Base-by-base conservation (phyloP, 1,284 basidiomycete genomes). In the Malassezia nana region DNA sequence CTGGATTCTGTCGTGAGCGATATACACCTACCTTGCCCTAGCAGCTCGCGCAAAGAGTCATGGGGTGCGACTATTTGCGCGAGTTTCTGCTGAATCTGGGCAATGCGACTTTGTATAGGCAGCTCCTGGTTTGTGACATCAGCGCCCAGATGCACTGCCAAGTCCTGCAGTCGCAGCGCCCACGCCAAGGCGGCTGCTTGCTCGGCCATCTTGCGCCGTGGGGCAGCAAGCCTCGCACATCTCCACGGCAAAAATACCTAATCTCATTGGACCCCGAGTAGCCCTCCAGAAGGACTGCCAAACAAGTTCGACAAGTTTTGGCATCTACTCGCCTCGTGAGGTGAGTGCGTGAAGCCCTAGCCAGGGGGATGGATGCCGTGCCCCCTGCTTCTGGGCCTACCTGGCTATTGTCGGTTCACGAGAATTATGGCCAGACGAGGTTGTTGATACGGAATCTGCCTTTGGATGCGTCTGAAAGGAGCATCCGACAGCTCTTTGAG, bases 381-480 rank as follows among this genome's bases (percentile, higher is more conserved):
- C 25, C 45, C 39, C 29, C 31, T 46, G 18, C 13, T n/a, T 26
- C 31, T 16, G 22, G 16, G 16, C 26, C 16, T 29, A 30, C 16
- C 24, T 22, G 15, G 20, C 20, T 18, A 25, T 20, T 20, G 7
- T 10, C 46, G 28, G 32, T 38, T 16, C 22, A 6, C 18, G 13
- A 16, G 26, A 25, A 16, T 9, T 16, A 32, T 18, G 44, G 56
- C 26, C 29, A 87, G 66, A 89, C 90, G 64, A 89, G 95, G 78
- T 84, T 96, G 66, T 96, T 96, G 76, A 87, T 96, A 76, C 92
- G 92, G 63, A 95, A 95, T 77, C 80, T 98, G 74, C 89, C 87
- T 65, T 87, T 89, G 57, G 83, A 89, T 45, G 91, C 95, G 50
- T 79, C 77, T 40, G 79, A 76, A 58, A 71, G 65, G 39, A 57